These are phyloP conservation scores for Rubia peregrina DNA, from an alignment of 305 asterid genomes.

Conservation along the genomic window DNA sequence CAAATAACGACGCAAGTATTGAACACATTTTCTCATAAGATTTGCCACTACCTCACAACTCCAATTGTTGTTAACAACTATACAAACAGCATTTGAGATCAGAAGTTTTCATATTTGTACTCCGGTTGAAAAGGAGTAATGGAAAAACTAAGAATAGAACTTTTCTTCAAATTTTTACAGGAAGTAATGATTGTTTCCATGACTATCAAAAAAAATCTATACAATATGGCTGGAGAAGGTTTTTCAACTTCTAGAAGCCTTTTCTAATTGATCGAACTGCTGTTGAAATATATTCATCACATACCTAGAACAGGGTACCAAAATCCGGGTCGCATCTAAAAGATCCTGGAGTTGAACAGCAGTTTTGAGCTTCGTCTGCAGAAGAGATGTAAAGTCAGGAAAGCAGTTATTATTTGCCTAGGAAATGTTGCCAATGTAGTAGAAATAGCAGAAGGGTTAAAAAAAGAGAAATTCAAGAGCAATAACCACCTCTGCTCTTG, in stretches of 20 bases:
- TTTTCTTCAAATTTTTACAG: not conserved
- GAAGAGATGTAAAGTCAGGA: slow-evolving; percentile 22
- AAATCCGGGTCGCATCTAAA: slow-evolving; percentile 85
- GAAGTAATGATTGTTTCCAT: not conserved
- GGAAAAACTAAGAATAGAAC: not conserved
- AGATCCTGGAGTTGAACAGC: slow-evolving; percentile 98
- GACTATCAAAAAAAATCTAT: not conserved
- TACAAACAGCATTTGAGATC: not conserved
- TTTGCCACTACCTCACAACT: slow-evolving; percentile 1
- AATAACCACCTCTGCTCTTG: slow-evolving; percentile 83
- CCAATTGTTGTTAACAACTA: not conserved
- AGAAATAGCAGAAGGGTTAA: slow-evolving; percentile 9
- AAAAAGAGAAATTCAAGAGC: slow-evolving; percentile 13
- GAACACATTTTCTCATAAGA: not conserved
- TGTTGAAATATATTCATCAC: slow-evolving; percentile 11
- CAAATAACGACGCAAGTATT: not conserved
- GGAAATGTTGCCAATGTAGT: slow-evolving; percentile 13
- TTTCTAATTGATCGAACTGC: not conserved
- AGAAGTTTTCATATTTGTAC: not conserved
- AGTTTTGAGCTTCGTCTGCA: slow-evolving; percentile 88
- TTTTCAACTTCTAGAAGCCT: not conserved
- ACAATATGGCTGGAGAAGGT: not conserved
- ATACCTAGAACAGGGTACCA: slow-evolving; percentile 84
- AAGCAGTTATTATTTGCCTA: slow-evolving; percentile 15
- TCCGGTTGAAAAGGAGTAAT: not conserved